Conservation (phyloP, 2,329 filamentous ascomycete genomes). For the Amauroascus verrucosus region DNA sequence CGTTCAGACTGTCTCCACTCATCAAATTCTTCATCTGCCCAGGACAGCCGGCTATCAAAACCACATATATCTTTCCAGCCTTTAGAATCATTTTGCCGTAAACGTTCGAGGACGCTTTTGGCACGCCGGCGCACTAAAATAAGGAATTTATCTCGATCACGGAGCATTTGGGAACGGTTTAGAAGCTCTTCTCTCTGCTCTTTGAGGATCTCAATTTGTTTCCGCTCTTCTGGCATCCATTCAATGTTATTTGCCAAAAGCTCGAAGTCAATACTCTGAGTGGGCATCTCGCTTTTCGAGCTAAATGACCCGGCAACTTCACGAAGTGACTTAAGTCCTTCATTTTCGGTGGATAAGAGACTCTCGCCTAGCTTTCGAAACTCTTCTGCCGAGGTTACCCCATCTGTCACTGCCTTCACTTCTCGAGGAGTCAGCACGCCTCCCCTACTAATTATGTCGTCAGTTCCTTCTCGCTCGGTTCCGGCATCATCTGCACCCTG, state of each 20-base stretch:
- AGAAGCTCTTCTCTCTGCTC: slow-evolving; percentile 15
- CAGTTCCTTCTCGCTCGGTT: slow-evolving; percentile 17
- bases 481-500: slow-evolving; percentile 21
- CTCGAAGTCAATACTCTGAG: slow-evolving; percentile 9
- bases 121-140: slow-evolving; percentile 33
- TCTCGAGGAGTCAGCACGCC: slow-evolving; percentile 35
- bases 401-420: slow-evolving; percentile 33
- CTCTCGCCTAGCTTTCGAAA: slow-evolving; percentile 35
- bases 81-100: slow-evolving; percentile 38
- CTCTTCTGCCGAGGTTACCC: slow-evolving; percentile 30
- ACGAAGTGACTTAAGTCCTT: slow-evolving; percentile 14
- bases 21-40: slow-evolving; percentile 41
- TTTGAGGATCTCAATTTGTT: slow-evolving; percentile 13
- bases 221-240: slow-evolving; percentile 17
- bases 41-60: slow-evolving; percentile 38
- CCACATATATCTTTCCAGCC: slow-evolving; percentile 42
- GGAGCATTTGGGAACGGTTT: slow-evolving; percentile 32
- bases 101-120: slow-evolving; percentile 34
- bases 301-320: not conserved
- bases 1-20: slow-evolving; percentile 35
- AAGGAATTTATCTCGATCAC: slow-evolving; percentile 35
- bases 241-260: slow-evolving; percentile 13
- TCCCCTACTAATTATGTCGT: slow-evolving; percentile 26
- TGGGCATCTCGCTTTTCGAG: not conserved
- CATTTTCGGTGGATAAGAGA: slow-evolving; percentile 27